These are phyloP conservation scores for Paramecium octaurelia DNA, from an alignment of 73 alveolate genomes.

Conservation along the genomic window DNA sequence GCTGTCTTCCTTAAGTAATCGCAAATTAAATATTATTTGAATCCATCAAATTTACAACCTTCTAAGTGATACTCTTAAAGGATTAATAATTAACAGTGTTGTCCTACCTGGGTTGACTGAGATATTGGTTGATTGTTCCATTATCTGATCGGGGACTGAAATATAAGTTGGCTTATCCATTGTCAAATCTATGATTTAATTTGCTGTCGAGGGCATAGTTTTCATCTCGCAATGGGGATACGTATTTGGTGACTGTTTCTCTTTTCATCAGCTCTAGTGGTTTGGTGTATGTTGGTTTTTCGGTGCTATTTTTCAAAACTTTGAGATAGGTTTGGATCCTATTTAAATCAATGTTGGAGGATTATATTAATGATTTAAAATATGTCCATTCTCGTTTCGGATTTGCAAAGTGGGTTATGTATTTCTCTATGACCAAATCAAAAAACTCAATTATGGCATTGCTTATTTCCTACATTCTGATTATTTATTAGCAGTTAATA, in stretches of 20 bases:
- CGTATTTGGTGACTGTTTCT: not conserved
- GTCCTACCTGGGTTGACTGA: not conserved
- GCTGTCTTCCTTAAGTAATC: not conserved
- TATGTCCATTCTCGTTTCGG: constrained; percentile 22
- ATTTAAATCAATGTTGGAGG: not conserved
- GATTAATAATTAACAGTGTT: not conserved
- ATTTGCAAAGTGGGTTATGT: constrained; percentile 1
- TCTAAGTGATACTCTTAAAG: not conserved
- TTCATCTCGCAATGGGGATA: not conserved
- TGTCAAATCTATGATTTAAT: not conserved
- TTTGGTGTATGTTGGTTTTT: not conserved
- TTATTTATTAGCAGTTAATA: not conserved
- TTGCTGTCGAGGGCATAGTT: not conserved
- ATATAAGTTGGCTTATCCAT: not conserved
- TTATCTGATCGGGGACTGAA: not conserved
- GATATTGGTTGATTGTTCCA: not conserved
- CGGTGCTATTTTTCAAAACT: not conserved
- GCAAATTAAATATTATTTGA: not conserved
- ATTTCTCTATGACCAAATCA: constrained; percentile 1
- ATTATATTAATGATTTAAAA: constrained; percentile 27
- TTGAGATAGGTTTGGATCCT: constrained; percentile 10
- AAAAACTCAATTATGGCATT: constrained; percentile 1
- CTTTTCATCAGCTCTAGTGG: not conserved
- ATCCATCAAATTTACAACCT: not conserved
- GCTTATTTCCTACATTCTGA: not conserved